Conservation (phyloP, 2,329 filamentous ascomycete species). For the Colletotrichum brevisporum region DNA sequence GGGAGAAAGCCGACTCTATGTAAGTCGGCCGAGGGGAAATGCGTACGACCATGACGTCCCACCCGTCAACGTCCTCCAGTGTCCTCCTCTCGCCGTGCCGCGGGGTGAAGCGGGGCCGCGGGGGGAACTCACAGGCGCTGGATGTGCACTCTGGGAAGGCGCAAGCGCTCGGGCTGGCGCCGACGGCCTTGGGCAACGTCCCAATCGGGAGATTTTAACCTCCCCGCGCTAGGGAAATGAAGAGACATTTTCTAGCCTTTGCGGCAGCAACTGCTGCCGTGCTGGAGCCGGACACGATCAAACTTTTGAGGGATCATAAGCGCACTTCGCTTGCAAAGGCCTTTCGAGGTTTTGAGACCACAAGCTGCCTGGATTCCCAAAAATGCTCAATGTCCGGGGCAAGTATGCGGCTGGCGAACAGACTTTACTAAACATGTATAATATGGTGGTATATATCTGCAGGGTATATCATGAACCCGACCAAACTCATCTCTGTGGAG, state of each 20-base stretch:
- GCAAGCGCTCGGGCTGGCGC: conserved; percentile 26
- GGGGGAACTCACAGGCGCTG: conserved; percentile 1
- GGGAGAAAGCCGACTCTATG: conserved; percentile 32
- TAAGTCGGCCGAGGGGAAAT: conserved; percentile 34
- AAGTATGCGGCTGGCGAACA: not conserved
- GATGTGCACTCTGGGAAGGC: conserved; percentile 26
- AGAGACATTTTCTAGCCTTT: not conserved
- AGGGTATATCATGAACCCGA: conserved; percentile 33
- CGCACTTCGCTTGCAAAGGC: conserved; percentile 14
- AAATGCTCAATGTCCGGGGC: not conserved
- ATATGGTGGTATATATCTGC: not conserved
- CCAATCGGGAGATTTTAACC: conserved; percentile 33
- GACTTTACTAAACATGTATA: not conserved
- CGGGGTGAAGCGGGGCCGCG: conserved; percentile 35
- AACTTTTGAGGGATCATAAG: conserved; percentile 2
- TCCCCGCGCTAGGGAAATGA: conserved; percentile 16
- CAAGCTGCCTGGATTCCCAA: not conserved
- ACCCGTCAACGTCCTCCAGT: not conserved
- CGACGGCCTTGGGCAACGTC: not conserved
- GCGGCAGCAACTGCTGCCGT: conserved; percentile 29
- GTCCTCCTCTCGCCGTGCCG: conserved; percentile 10
- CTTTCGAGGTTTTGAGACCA: not conserved
- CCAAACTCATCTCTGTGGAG: conserved; percentile 1
- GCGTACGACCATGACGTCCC: conserved; percentile 23
- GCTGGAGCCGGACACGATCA: not conserved